These are phyloP conservation scores for Dipteronia dyeriana DNA, from an alignment of 345 rosid species.

Conservation along the genomic window DNA sequence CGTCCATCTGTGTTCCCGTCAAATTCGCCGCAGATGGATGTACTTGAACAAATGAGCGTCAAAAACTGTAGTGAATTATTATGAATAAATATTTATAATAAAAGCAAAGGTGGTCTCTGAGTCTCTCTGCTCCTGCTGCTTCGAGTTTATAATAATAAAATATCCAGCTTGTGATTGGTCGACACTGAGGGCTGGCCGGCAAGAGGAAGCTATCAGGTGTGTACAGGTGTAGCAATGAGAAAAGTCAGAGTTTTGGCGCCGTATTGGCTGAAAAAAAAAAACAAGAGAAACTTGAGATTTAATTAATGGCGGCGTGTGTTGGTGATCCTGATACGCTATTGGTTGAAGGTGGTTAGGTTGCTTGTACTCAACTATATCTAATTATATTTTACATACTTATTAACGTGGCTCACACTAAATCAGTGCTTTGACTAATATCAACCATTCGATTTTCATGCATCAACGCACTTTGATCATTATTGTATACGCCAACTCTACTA, in stretches of 20 bases:
- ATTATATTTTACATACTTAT: conserved; percentile 14
- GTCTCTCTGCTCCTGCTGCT: conserved; percentile 7
- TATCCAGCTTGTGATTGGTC: conserved; percentile 2
- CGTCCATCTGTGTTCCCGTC: conserved; percentile 38
- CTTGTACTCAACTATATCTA: conserved; percentile 30
- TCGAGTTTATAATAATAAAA: background rate
- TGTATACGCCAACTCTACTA: conserved; percentile 8
- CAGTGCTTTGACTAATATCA: background rate
- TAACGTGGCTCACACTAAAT: background rate
- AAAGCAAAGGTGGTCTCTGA: conserved; percentile 27
- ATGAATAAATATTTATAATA: background rate
- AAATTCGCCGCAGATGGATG: conserved; percentile 29
- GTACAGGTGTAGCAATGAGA: conserved; percentile 32
- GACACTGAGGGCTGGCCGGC: conserved; percentile 28
- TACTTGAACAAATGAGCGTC: background rate
- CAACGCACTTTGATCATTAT: background rate
- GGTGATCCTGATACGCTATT: conserved; percentile 17
- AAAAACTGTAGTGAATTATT: background rate
- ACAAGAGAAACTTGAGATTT: background rate
- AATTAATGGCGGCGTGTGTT: background rate
- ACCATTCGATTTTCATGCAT: background rate
- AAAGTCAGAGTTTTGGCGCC: too few species aligned
- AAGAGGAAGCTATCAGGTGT: conserved; percentile 23
- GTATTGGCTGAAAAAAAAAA: too few species aligned
- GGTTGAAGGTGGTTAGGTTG: conserved; percentile 28